Evolutionary conservation across 345 rosid genomes (phyloP).

Genomic region (Gossypium thurberi): DNA sequence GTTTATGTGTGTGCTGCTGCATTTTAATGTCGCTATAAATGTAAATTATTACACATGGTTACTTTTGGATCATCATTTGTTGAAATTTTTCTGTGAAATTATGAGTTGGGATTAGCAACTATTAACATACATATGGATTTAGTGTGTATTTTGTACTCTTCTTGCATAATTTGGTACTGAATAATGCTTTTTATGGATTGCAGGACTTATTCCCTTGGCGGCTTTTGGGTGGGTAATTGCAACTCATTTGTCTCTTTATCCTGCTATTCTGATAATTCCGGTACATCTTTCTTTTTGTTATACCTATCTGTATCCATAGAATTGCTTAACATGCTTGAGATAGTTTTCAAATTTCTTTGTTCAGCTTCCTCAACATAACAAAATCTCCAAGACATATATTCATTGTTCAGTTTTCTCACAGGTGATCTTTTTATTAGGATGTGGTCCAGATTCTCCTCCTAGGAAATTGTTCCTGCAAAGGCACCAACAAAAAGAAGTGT

Average conservation of each 20-base stretch:
- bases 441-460: slow-evolving; percentile 86
- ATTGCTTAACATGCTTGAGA: background rate
- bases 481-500: slow-evolving; percentile 20
- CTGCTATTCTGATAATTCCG: slow-evolving; percentile 67
- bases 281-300: slow-evolving; percentile 29
- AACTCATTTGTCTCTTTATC: slow-evolving; percentile 82
- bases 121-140: background rate
- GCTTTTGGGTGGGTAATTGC: slow-evolving; percentile 94
- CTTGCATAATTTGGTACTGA: slow-evolving; percentile 5
- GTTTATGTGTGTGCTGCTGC: background rate
- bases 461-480: slow-evolving; percentile 50
- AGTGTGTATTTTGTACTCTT: background rate
- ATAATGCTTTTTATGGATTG: slow-evolving; percentile 11
- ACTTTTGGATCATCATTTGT: background rate
- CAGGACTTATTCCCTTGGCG: slow-evolving; percentile 79
- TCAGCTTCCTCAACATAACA: background rate
- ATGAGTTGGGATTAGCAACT: background rate
- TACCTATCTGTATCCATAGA: background rate
- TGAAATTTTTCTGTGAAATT: background rate
- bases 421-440: slow-evolving; percentile 66
- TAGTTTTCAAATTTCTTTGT: background rate
- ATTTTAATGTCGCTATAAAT: background rate
- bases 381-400: slow-evolving; percentile 3
- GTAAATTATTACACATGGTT: background rate
- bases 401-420: slow-evolving; percentile 28